Evolutionary conservation across 2,329 filamentous ascomycete species (phyloP).

Genomic region (Ceratocystis ficicola): DNA sequence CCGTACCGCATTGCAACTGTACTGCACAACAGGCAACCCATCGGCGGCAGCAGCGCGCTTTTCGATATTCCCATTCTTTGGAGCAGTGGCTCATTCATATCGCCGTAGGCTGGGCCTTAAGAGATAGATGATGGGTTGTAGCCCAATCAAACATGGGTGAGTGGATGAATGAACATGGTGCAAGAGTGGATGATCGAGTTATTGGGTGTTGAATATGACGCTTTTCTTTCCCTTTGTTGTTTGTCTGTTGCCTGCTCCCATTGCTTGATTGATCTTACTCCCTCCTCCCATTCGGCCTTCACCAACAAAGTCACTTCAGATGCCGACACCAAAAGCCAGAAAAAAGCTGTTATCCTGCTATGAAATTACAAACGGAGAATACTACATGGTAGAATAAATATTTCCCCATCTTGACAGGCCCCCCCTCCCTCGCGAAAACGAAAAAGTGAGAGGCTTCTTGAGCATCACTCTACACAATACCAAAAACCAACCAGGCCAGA

Average conservation of each 20-base stretch:
- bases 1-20: not conserved
- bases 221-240: not conserved
- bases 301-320: not conserved
- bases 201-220: not conserved
- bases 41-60: not conserved
- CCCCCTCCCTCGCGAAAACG: not conserved
- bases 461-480: not conserved
- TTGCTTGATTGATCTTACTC: no score
- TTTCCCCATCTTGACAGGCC: not conserved
- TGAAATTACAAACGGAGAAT: not conserved
- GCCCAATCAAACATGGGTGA: constrained; percentile 17
- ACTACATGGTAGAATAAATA: not conserved
- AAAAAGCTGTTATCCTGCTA: not conserved
- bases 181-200: not conserved
- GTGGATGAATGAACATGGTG: constrained; percentile 2
- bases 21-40: not conserved
- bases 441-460: not conserved
- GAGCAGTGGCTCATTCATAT: constrained; percentile 2
- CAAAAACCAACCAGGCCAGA: not conserved
- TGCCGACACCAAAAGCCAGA: not conserved
- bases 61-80: not conserved
- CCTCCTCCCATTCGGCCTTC: no score
- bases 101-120: not conserved
- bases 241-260: no score
- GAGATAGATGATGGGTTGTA: constrained; percentile 12